Conservation (phyloP, 495 filamentous ascomycete species). For the Podospora tetraspora region DNA sequence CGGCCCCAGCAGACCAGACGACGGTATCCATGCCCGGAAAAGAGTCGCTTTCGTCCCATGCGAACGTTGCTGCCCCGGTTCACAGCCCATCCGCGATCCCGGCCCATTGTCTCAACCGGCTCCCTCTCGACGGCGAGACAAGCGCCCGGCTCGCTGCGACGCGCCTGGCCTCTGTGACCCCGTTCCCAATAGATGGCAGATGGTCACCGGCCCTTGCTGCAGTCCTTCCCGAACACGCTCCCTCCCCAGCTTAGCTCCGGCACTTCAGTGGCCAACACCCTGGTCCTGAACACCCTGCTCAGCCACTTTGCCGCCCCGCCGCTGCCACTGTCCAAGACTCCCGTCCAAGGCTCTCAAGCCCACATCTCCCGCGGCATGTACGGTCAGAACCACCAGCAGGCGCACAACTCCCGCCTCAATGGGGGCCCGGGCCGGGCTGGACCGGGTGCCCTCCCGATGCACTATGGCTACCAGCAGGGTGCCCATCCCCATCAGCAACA, state of each 20-base stretch:
- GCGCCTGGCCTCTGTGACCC: conserved; percentile 4
- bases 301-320: conserved; percentile 25
- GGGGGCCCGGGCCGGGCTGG: conserved; percentile 39
- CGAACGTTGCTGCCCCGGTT: conserved; percentile 21
- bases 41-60: conserved; percentile 29
- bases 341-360: conserved; percentile 64
- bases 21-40: conserved; percentile 33
- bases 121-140: conserved; percentile 8
- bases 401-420: conserved; percentile 68
- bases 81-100: conserved; percentile 14
- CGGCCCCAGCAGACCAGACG: conserved; percentile 20
- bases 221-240: conserved; percentile 41
- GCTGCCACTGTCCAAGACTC: conserved; percentile 57
- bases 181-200: conserved; percentile 65
- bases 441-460: conserved; percentile 48
- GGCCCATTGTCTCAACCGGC: conserved; percentile 1
- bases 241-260: conserved; percentile 23
- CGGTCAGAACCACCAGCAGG: conserved; percentile 70
- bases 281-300: conserved; percentile 30
- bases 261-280: conserved; percentile 24
- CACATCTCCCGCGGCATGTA: conserved; percentile 73
- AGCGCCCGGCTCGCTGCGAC: conserved; percentile 13
- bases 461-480: conserved; percentile 65
- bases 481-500: conserved; percentile 66
- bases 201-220: conserved; percentile 70